Percentiles rank a stretch among this genome's conserved stretches.
These are phyloP conservation scores for Dryas drummondii DNA, from an alignment of 306 rosid genomes.

Conservation along the genomic window DNA sequence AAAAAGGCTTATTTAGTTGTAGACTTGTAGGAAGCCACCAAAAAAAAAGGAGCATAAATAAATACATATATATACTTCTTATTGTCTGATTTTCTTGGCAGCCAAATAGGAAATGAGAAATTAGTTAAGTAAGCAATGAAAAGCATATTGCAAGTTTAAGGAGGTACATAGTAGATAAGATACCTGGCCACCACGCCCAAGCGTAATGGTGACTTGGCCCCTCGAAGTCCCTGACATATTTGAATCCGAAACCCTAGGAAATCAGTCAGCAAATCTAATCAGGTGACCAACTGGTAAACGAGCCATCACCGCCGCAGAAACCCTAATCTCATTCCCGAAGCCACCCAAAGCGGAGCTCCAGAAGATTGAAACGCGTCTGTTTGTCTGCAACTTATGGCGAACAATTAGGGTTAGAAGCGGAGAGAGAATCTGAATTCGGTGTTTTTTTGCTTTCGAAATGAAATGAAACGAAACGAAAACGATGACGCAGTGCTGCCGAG, in stretches of 20 bases:
- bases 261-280: conserved; percentile 23
- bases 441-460: not conserved
- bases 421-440: not conserved
- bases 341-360: not conserved
- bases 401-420: not conserved
- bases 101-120: conserved; percentile 1
- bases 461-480: not conserved
- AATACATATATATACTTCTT: not conserved
- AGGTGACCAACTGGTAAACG: conserved; percentile 5
- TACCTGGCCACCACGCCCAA: conserved; percentile 92
- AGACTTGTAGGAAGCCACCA: not conserved
- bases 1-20: not conserved
- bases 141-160: not conserved
- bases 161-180: not conserved
- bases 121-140: not conserved
- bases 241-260: conserved; percentile 50
- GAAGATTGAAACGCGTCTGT: conserved; percentile 3
- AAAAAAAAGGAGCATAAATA: not conserved
- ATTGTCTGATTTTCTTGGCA: not conserved
- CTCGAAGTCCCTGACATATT: conserved; percentile 68
- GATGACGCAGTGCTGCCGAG: not conserved
- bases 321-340: conserved; percentile 27
- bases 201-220: conserved; percentile 80
- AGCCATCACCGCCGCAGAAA: conserved; percentile 30
- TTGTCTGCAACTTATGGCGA: not conserved